These are phyloP conservation scores for Sugiyamaella neomexicana DNA, from an alignment of 1,139 yeast genomes.

Conservation along the genomic window DNA sequence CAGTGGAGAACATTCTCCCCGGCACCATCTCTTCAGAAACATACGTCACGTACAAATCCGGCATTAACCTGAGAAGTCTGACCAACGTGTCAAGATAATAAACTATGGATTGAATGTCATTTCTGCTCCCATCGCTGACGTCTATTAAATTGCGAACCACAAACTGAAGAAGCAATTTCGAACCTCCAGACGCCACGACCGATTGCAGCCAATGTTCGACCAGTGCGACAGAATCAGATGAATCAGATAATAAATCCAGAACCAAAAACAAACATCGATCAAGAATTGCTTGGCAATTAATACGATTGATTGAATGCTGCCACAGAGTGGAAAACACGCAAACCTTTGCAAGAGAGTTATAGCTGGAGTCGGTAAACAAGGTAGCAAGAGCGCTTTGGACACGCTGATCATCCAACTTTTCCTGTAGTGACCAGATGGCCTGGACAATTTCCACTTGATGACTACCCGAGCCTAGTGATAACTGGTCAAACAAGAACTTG, in stretches of 20 bases:
- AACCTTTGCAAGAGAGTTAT: constrained; percentile 16
- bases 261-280: constrained; percentile 67
- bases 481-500: constrained; percentile 20
- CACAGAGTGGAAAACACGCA: constrained; percentile 45
- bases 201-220: constrained; percentile 59
- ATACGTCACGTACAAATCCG: constrained; percentile 15
- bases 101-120: background rate
- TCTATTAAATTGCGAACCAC: constrained; percentile 52
- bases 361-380: constrained; percentile 31
- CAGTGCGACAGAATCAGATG: constrained; percentile 36
- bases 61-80: constrained; percentile 22
- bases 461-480: constrained; percentile 42
- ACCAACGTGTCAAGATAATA: constrained; percentile 24
- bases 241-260: constrained; percentile 55
- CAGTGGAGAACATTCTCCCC: background rate
- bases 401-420: constrained; percentile 36
- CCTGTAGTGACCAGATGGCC: constrained; percentile 43
- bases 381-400: constrained; percentile 43
- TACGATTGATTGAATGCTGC: constrained; percentile 45
- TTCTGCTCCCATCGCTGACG: background rate
- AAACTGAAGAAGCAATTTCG: constrained; percentile 60
- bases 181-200: constrained; percentile 54
- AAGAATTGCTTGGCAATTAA: constrained; percentile 49
- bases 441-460: constrained; percentile 65
- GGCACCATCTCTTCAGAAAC: constrained; percentile 1